Base-by-base conservation (phyloP, 2,329 filamentous ascomycete genomes). In the Oidium heveae region DNA sequence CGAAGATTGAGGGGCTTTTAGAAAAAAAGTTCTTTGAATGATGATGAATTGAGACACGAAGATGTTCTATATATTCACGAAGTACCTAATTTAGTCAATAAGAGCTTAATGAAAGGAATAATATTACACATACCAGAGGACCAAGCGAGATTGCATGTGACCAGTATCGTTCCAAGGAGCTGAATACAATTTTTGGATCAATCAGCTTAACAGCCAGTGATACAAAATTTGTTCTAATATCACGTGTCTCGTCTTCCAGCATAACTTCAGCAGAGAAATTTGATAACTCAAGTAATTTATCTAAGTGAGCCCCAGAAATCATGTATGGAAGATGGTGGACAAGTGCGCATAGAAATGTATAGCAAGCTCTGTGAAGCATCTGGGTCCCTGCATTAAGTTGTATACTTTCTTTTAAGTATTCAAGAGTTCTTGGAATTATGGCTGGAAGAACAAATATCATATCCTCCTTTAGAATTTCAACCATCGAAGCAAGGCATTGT, bases 321-420 rank as follows among this genome's bases (percentile, higher is more conserved):
- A 96, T 94, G 68, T 85, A 95, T 0, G 89, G 86, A 28, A 96
- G 70, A 61, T 91, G 79, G 60, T 91, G 81, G 13, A 89, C 77
- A 47, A 95, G 72, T 8, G 86, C 77, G 51, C 80, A 82, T 57
- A 95, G 72, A 56, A 96, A 79, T 0, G 84, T 76, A 66, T 84
- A 94, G 9, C 80, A 77, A 2, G 89, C 86, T 61, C 89, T 85
- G 65, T 93, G 86, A 33, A 95, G 70, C 59, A 79, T 76, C 18
- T 72, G 68, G 54, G 80, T 74, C 36, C 73, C 70, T 28, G 71
- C 69, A 15, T 72, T 72, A 16, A 69, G 65, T 20, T 68, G 64
- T 33, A 86, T 66, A 58, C 80, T 84, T 56, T 74, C 68, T 53
- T 79, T 71, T 52, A 96, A 74, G 60, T 94, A 83, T 6, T 72